Conservation (phyloP, 139 green algal species). For the Coelastrella sp. region DNA sequence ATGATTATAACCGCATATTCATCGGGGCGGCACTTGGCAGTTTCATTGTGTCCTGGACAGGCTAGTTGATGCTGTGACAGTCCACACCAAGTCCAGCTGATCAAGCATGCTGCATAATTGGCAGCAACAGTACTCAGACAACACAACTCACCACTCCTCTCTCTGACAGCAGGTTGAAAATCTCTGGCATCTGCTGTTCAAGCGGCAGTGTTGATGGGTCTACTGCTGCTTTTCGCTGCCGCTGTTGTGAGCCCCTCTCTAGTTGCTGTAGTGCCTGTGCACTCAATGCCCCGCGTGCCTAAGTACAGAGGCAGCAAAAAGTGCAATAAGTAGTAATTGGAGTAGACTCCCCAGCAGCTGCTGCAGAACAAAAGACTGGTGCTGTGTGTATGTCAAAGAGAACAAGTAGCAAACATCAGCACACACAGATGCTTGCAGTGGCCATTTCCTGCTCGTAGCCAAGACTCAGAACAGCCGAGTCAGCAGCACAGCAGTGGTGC, state of each 20-base stretch:
- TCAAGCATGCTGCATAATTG: neutral
- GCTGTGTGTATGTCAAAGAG: no score
- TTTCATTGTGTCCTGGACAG: no score
- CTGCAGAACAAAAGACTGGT: no score
- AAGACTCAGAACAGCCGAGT: no score
- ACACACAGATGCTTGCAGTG: no score
- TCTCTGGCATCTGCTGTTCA: conserved; percentile 36
- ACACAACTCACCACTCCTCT: conserved; percentile 15
- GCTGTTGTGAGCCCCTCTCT: neutral
- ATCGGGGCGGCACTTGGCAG: no score
- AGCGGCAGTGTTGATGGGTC: conserved; percentile 1
- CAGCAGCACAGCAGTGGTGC: no score
- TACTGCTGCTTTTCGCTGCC: neutral
- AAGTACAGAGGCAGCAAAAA: neutral
- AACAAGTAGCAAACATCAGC: no score
- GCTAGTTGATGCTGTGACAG: no score
- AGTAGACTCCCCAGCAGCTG: neutral
- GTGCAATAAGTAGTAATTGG: neutral
- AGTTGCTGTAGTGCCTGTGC: neutral
- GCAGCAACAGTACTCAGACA: neutral
- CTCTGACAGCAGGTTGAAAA: conserved; percentile 15
- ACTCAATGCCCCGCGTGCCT: neutral
- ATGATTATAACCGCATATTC: no score
- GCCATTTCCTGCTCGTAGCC: no score
- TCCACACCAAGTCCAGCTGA: no score